These are phyloP conservation scores for Trichoderma sp. DNA, from an alignment of 2,329 filamentous ascomycete species.

Conservation along the genomic window DNA sequence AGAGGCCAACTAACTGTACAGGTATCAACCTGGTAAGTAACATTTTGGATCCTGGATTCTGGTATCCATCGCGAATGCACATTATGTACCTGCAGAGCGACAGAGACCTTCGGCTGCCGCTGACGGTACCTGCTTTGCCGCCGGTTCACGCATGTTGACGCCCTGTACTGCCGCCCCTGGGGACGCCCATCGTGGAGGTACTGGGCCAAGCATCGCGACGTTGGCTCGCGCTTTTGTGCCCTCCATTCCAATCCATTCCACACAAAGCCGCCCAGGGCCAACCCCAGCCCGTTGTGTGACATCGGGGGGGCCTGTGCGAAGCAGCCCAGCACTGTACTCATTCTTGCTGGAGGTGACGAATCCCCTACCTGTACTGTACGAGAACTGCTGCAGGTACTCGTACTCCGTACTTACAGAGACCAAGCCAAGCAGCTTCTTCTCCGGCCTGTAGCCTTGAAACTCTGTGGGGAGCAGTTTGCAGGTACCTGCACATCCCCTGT, in stretches of 20 bases:
- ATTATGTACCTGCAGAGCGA: background rate
- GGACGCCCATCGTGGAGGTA: background rate
- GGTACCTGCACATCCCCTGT: constrained; percentile 6
- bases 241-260: constrained; percentile 10
- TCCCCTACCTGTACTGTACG: background rate
- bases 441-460: background rate
- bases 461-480: constrained; percentile 3
- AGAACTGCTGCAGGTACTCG: background rate
- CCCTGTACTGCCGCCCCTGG: background rate
- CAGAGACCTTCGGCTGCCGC: background rate
- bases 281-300: constrained; percentile 1
- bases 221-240: constrained; percentile 12
- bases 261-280: background rate
- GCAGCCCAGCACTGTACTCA: background rate
- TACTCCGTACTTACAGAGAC: background rate
- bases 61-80: background rate
- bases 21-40: background rate
- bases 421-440: background rate
- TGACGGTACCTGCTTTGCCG: constrained; percentile 8
- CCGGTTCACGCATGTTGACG: constrained; percentile 6
- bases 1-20: background rate
- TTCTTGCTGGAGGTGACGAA: background rate
- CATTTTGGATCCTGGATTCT: background rate
- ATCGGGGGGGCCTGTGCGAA: background rate
- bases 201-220: background rate